Evolutionary conservation across 495 filamentous ascomycete genomes (phyloP).

Genomic region (Glonium stellatum): DNA sequence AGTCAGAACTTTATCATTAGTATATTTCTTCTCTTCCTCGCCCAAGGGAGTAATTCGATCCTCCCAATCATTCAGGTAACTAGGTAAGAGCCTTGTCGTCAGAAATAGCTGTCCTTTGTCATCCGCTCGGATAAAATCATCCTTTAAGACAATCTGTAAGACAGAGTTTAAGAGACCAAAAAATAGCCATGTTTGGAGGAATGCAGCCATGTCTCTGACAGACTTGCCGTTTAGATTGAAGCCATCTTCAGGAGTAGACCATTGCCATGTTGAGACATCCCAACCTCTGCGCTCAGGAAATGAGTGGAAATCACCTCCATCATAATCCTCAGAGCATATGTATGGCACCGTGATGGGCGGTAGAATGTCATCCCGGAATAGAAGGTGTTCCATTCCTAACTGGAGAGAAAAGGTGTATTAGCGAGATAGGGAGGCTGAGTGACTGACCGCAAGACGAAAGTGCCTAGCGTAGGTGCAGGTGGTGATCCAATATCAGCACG

Average conservation of each 20-base stretch:
- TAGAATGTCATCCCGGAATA: too few species aligned
- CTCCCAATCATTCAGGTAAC: not conserved
- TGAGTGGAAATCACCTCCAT: conserved; percentile 8
- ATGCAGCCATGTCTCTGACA: not conserved
- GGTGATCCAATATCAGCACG: too few species aligned
- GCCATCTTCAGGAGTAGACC: not conserved
- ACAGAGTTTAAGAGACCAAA: conserved; percentile 6
- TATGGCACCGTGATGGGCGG: too few species aligned
- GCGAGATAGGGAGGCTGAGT: too few species aligned
- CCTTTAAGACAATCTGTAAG: not conserved
- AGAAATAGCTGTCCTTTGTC: not conserved
- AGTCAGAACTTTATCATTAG: too few species aligned
- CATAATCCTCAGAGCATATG: not conserved
- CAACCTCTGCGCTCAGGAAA: conserved; percentile 10
- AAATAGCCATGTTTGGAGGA: conserved; percentile 17
- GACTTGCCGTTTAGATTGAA: not conserved
- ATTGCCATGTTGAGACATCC: conserved; percentile 3
- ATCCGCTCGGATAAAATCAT: conserved; percentile 6
- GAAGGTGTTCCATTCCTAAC: too few species aligned
- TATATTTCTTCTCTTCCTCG: too few species aligned
- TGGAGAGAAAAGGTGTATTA: too few species aligned
- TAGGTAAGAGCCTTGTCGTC: not conserved
- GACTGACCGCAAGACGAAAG: too few species aligned
- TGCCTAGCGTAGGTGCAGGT: too few species aligned
- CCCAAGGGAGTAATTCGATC: too few species aligned